Conservation (phyloP, 169 alveolate species). For the Cyclospora cayetanensis region DNA sequence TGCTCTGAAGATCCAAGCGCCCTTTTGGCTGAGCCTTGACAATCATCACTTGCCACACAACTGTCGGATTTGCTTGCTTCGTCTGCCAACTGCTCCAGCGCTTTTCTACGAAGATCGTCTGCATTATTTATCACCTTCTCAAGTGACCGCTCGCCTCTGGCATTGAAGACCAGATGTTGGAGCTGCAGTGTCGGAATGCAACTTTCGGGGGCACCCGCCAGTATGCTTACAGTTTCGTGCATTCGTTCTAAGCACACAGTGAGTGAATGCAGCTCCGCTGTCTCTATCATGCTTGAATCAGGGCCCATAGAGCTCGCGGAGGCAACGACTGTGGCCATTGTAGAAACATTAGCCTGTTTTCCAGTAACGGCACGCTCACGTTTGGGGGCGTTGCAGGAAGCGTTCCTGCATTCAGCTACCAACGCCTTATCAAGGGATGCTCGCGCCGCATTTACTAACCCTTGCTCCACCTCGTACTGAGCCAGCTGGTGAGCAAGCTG, state of each 20-base stretch:
- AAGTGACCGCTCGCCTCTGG: neutral
- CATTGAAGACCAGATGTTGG: slow-evolving; percentile 34
- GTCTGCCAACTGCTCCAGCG: neutral
- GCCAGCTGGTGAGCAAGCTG: slow-evolving; percentile 50
- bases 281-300: neutral
- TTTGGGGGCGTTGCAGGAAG: neutral
- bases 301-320: neutral
- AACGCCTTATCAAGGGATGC: slow-evolving; percentile 29
- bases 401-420: neutral
- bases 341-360: neutral
- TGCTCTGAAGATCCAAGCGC: neutral
- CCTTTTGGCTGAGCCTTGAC: slow-evolving; percentile 12
- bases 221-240: neutral
- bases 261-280: slow-evolving; percentile 4
- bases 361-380: neutral
- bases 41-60: slow-evolving; percentile 22
- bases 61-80: neutral
- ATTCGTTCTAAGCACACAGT: neutral
- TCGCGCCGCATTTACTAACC: slow-evolving; percentile 27
- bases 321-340: slow-evolving; percentile 7
- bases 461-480: slow-evolving; percentile 55
- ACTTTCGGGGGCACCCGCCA: neutral
- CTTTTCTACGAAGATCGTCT: slow-evolving; percentile 27
- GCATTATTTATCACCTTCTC: neutral
- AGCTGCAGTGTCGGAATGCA: slow-evolving; percentile 10